Conservation (phyloP, 345 rosid genomes). For the Aquilaria malaccensis region DNA sequence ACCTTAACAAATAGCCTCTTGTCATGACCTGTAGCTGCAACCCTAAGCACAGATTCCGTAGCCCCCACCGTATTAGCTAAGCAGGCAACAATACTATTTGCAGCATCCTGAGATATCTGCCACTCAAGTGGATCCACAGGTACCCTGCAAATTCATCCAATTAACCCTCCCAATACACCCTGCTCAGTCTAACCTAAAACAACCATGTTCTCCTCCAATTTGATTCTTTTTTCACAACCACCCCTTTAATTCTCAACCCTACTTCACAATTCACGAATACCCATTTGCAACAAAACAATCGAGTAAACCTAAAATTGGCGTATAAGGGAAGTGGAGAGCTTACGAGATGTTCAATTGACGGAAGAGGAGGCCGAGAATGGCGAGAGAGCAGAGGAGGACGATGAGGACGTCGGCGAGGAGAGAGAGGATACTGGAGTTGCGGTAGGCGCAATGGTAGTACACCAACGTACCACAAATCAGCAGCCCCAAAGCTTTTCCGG, state of each 20-base stretch:
- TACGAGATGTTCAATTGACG: constrained; percentile 94
- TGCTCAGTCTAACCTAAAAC: not conserved
- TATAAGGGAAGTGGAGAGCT: constrained; percentile 1
- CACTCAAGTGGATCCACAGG: constrained; percentile 97
- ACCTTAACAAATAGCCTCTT: constrained; percentile 83
- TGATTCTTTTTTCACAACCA: no score
- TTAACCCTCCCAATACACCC: not conserved
- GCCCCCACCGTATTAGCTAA: constrained; percentile 93
- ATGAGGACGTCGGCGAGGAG: constrained; percentile 83
- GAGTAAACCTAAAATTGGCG: constrained; percentile 2
- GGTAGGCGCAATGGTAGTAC: constrained; percentile 80
- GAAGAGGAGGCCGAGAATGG: constrained; percentile 96
- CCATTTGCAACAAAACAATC: not conserved
- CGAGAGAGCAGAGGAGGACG: constrained; percentile 96
- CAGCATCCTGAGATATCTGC: constrained; percentile 96
- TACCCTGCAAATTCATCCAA: constrained; percentile 33
- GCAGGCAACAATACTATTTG: constrained; percentile 63
- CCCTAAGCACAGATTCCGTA: constrained; percentile 89
- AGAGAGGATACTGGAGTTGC: constrained; percentile 74
- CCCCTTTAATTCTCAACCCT: no score
- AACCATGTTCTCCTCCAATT: no score
- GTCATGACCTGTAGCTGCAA: constrained; percentile 97
- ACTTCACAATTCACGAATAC: no score
- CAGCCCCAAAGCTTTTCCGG: constrained; percentile 52
- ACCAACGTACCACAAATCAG: constrained; percentile 59